Conservation (phyloP, 1,284 basidiomycete species). For the Trichosporon sp. region DNA sequence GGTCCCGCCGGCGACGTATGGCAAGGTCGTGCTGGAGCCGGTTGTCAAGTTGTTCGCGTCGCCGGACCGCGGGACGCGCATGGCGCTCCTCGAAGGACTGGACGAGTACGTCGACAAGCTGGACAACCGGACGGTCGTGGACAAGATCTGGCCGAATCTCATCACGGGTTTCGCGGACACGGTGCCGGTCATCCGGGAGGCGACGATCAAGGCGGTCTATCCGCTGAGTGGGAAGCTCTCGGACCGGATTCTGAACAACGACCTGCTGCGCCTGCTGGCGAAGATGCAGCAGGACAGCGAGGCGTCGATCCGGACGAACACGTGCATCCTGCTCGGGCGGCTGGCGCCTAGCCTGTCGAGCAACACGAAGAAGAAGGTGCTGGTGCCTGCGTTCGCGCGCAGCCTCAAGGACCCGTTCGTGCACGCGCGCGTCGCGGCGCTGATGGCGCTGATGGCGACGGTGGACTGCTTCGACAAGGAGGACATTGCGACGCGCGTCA, state of each 20-base stretch:
- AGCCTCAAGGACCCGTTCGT: constrained; percentile 88
- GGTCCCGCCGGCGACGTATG: constrained; percentile 67
- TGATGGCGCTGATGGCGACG: constrained; percentile 95
- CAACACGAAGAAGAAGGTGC: constrained; percentile 88
- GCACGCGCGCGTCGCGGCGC: constrained; percentile 85
- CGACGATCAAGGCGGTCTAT: constrained; percentile 83
- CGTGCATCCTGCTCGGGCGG: constrained; percentile 90
- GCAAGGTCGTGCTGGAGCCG: constrained; percentile 65
- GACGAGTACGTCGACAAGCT: constrained; percentile 79
- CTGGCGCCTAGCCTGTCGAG: constrained; percentile 78
- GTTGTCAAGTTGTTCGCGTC: constrained; percentile 78
- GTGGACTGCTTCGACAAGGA: constrained; percentile 83
- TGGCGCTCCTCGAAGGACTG: constrained; percentile 85
- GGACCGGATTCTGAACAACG: constrained; percentile 93
- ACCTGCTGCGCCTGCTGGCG: constrained; percentile 85
- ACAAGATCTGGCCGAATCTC: constrained; percentile 89
- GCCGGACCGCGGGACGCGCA: constrained; percentile 85
- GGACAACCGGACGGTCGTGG: constrained; percentile 74
- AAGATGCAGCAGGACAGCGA: constrained; percentile 89
- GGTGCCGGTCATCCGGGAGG: constrained; percentile 86
- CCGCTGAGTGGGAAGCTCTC: constrained; percentile 82
- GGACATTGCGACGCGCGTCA: constrained; percentile 82
- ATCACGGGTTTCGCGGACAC: constrained; percentile 96
- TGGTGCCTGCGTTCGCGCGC: constrained; percentile 89
- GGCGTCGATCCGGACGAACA: constrained; percentile 93